Base-by-base conservation (phyloP, 495 filamentous ascomycete genomes). In the Lophiotrema nucula region DNA sequence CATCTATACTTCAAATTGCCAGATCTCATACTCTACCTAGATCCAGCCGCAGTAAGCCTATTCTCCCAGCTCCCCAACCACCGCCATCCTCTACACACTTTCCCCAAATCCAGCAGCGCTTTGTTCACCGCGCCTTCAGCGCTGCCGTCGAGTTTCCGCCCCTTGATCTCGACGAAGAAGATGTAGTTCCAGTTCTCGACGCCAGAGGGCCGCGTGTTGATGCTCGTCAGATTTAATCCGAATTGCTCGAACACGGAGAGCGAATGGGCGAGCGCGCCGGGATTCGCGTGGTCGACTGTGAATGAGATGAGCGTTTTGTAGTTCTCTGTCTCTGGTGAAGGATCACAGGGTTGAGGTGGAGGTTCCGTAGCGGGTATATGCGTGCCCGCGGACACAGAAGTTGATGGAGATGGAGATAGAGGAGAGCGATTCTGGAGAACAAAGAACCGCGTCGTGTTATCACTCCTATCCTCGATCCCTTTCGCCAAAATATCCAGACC, bases 361-460 rank as follows among this genome's bases (percentile, higher is more conserved):
- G 8, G 8, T 21, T 13, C 6, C 10, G 8, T 6, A 11, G 39
- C 39, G 6, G 39, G 11, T 8, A 35, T n/a, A 8, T 8, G n/a
- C 8, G 8, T 35, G 8, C 8, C 8, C 19, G 10, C 39, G 10
- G 8, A 8, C 39, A 43, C 18, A 6, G 39, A 43, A 6, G 10
- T 21, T 6, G 39, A 10, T 21, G 10, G 10, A 6, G 10, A 11
- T 21, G 10, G 10, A 60, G 53, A 21, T 55, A 24, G 25, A 12
- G 4, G 62, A 15, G 46, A 43, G 8, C 70, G 72, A 58, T 82
- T 83, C 47, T 77, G 72, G 28, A 96, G 63, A 8, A 96, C 77
- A 67, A 98, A 82, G 71, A 98, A 98, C 26, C 93, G 73, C 25
- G 93, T 98, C 23, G 81, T 86, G 67, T 98, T 98, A 66, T 92